Base-by-base conservation (phyloP, 2,329 filamentous ascomycete genomes). In the Chaetoscypha palmicola region DNA sequence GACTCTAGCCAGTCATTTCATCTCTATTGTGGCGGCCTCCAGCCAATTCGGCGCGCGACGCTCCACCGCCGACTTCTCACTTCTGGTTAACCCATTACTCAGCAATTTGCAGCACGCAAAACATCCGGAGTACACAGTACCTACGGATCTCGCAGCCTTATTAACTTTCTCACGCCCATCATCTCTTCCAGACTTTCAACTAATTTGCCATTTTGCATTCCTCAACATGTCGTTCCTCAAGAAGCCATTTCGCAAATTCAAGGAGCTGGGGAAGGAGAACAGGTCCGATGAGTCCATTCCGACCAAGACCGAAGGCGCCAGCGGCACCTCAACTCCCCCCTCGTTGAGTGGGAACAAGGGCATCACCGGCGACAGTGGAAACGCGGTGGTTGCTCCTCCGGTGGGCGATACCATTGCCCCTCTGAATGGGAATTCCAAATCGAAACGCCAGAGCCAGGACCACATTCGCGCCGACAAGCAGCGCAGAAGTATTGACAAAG, bases 141-240 rank as follows among this genome's bases (percentile, higher is more conserved):
- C n/a, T n/a, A n/a, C n/a, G n/a, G n/a, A n/a, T n/a, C n/a, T n/a
- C n/a, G 22, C 14, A 17, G 32, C 21, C 40, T 43, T 43, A 37
- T 30, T 37, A 37, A 17, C 30, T 20, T 33, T n/a, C n/a, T n/a
- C 3, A n/a, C 10, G 16, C 12, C 24, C 38, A 24, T 19, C n/a
- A n/a, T n/a, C n/a, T n/a, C n/a, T n/a, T n/a, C n/a, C n/a, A n/a
- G n/a, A n/a, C n/a, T n/a, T n/a, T n/a, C n/a, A n/a, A n/a, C n/a
- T n/a, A 7, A 22, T 14, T 21, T 8, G 2, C 3, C 28, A 21
- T 21, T 21, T 23, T 5, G 14, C 11, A 22, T 26, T 2, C 35
- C 17, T 24, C 41, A 54, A 42, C 12, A 60, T 60, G 58, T 57
- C 53, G 24, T 55, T 58, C 46, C 30, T 60, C 36, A 58, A 55